phyloP scores from a whole-genome alignment of 108 stramenopile species.

The Parietichytrium sp. region DNA sequence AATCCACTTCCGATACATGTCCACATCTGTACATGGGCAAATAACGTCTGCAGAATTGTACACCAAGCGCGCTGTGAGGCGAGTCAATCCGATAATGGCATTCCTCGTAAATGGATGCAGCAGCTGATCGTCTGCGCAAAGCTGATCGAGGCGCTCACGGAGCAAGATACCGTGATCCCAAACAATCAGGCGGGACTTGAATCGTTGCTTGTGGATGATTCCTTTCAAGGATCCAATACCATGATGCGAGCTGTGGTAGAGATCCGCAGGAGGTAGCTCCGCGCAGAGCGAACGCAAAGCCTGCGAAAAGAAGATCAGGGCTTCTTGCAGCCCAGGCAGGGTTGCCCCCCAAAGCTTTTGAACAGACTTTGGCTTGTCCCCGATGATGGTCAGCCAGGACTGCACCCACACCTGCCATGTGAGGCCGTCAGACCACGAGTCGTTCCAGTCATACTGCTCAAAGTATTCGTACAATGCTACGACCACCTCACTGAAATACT shows the following conservation, averaged over 20 bases:
- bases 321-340: conserved; percentile 30
- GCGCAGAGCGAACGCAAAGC: conserved; percentile 23
- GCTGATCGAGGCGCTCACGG: conserved; percentile 11
- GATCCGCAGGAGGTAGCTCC: conserved; percentile 13
- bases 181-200: conserved; percentile 36
- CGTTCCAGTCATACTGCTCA: conserved; percentile 37
- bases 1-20: conserved; percentile 25
- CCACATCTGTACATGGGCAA: conserved; percentile 22
- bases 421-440: conserved; percentile 15
- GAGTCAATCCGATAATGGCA: conserved; percentile 11
- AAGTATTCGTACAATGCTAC: conserved; percentile 25
- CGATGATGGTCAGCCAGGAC: conserved; percentile 31
- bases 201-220: conserved; percentile 28
- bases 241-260: conserved; percentile 16
- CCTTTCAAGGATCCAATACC: conserved; percentile 15
- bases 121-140: conserved; percentile 8
- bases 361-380: conserved; percentile 19
- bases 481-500: conserved; percentile 31
- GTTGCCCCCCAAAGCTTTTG: not conserved
- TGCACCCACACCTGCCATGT: conserved; percentile 37
- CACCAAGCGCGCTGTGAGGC: not conserved
- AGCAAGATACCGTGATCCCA: conserved; percentile 32
- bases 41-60: conserved; percentile 22
- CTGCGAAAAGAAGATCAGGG: conserved; percentile 37
- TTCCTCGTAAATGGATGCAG: conserved; percentile 17